phyloP scores from a whole-genome alignment of 192 early-diverging fungal species.

The Podila epigama region DNA sequence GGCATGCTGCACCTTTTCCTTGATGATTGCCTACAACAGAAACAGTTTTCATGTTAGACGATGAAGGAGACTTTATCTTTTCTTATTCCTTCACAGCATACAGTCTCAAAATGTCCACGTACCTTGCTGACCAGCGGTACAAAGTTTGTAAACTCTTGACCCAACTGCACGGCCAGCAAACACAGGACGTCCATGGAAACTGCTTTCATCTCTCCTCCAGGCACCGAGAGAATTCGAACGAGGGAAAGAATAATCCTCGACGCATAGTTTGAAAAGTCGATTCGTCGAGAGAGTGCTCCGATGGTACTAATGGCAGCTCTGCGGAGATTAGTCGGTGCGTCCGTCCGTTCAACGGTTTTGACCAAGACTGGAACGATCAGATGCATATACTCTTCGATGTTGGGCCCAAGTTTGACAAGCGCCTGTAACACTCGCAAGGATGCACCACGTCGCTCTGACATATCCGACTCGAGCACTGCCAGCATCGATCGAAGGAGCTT shows the following conservation, averaged over 20 bases:
- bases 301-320: slow-evolving; percentile 75
- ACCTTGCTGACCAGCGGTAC: slow-evolving; percentile 86
- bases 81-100: too few relatives aligned
- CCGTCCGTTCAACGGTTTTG: slow-evolving; percentile 75
- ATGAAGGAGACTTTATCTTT: too few relatives aligned
- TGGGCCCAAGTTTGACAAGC: slow-evolving; percentile 79
- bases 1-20: slow-evolving; percentile 68
- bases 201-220: slow-evolving; percentile 59
- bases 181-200: slow-evolving; percentile 85
- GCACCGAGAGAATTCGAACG: slow-evolving; percentile 69
- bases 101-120: neutral
- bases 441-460: slow-evolving; percentile 65
- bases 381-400: slow-evolving; percentile 91
- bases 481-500: slow-evolving; percentile 83
- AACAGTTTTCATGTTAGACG: too few relatives aligned
- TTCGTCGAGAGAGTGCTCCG: slow-evolving; percentile 72
- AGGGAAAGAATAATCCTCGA: slow-evolving; percentile 88
- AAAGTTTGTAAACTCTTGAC: slow-evolving; percentile 84
- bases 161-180: slow-evolving; percentile 82
- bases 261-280: slow-evolving; percentile 85
- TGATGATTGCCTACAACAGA: slow-evolving; percentile 53
- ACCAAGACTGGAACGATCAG: slow-evolving; percentile 87
- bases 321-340: slow-evolving; percentile 66
- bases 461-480: slow-evolving; percentile 82
- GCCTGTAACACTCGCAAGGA: slow-evolving; percentile 81